These are phyloP conservation scores for Aphanomyces euteiches DNA, from an alignment of 352 stramenopile genomes.

Conservation along the genomic window DNA sequence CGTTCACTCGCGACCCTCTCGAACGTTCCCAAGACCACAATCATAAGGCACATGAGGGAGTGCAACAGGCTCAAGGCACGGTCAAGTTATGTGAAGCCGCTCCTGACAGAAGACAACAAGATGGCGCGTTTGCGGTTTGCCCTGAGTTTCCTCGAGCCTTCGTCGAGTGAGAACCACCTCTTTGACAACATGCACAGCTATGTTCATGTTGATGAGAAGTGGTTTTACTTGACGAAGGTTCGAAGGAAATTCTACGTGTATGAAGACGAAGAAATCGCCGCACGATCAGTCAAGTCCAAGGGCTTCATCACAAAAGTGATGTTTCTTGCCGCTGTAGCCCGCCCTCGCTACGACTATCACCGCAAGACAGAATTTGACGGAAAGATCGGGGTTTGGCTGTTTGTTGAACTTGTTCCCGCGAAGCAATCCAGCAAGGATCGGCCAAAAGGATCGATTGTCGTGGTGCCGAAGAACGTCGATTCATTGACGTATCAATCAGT, in stretches of 20 bases:
- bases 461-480: background rate
- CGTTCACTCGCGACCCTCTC: background rate
- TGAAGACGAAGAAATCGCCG: background rate
- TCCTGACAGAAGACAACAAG: slow-evolving; percentile 4
- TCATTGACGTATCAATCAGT: background rate
- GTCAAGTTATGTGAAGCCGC: background rate
- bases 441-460: background rate
- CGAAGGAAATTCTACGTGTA: background rate
- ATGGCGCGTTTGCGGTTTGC: background rate
- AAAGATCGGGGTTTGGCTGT: background rate
- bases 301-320: slow-evolving; percentile 18
- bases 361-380: background rate
- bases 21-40: background rate
- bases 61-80: background rate
- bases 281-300: slow-evolving; percentile 8
- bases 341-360: background rate
- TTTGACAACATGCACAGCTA: background rate
- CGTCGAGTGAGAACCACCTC: background rate
- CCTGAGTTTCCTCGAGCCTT: background rate
- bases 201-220: slow-evolving; percentile 15
- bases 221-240: slow-evolving; percentile 13
- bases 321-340: background rate
- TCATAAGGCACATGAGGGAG: background rate
- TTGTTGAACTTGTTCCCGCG: background rate
- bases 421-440: background rate